Conservation (phyloP, 108 stramenopile species). For the Pseudonitzschia multistriata region DNA sequence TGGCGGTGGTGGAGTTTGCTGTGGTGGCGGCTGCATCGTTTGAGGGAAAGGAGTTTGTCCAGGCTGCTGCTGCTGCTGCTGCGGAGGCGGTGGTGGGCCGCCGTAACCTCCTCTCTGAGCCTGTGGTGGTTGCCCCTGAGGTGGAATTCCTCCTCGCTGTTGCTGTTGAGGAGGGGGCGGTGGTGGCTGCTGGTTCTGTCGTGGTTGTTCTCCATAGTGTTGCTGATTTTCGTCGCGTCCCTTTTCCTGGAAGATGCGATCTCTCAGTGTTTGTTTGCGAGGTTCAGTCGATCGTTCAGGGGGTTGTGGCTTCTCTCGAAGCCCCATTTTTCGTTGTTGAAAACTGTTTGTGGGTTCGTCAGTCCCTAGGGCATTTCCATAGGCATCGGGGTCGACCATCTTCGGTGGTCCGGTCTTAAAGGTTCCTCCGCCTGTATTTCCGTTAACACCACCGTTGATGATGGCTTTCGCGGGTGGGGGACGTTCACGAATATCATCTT, state of each 20-base stretch:
- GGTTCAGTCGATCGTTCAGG: conserved; percentile 9
- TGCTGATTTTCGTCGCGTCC: conserved; percentile 15
- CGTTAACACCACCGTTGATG: not conserved
- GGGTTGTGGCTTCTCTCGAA: conserved; percentile 13
- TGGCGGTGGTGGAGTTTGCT: conserved; percentile 2
- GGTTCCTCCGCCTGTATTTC: not conserved
- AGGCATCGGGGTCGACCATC: conserved; percentile 5
- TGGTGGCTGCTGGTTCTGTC: not conserved
- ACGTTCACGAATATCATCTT: not conserved
- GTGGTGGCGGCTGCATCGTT: not conserved
- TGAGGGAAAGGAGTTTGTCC: not conserved
- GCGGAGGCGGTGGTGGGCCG: conserved; percentile 3
- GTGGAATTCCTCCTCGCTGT: conserved; percentile 5
- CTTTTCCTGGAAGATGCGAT: conserved; percentile 13
- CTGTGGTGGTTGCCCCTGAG: not conserved
- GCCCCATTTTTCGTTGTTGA: conserved; percentile 6
- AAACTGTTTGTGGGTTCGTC: not conserved
- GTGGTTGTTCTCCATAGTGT: not conserved
- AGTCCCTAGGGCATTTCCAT: not conserved
- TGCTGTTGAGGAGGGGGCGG: not conserved
- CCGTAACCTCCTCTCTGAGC: conserved; percentile 7
- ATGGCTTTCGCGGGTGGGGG: conserved; percentile 3
- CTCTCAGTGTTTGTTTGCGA: conserved; percentile 7
- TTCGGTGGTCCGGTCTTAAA: conserved; percentile 12
- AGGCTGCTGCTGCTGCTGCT: conserved; percentile 1